These are phyloP conservation scores for Botryobasidium botryosum DNA, from an alignment of 768 basidiomycete genomes.

Conservation along the genomic window DNA sequence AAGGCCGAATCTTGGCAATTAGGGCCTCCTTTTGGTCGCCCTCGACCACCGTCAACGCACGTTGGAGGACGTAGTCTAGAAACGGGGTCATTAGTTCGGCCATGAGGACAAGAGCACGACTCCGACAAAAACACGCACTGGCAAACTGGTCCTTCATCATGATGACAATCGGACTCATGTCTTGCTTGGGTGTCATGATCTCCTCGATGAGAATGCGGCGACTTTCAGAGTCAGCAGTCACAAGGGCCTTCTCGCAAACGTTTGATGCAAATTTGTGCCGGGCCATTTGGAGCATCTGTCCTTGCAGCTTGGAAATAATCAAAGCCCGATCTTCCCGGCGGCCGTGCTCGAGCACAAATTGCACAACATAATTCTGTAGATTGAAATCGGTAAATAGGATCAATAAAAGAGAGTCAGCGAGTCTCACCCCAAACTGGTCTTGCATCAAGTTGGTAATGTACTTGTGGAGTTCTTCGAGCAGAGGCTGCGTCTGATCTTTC, in stretches of 20 bases:
- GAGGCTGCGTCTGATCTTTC: slow-evolving; percentile 41
- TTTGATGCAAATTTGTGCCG: slow-evolving; percentile 92
- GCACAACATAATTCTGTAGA: slow-evolving; percentile 80
- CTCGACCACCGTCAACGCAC: slow-evolving; percentile 50
- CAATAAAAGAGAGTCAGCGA: background rate
- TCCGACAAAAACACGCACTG: slow-evolving; percentile 46
- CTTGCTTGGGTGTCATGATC: slow-evolving; percentile 45
- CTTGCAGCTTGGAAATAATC: slow-evolving; percentile 52
- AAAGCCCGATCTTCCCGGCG: slow-evolving; percentile 44
- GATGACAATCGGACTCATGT: slow-evolving; percentile 46
- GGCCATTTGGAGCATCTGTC: slow-evolving; percentile 63
- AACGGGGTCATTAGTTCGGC: slow-evolving; percentile 4
- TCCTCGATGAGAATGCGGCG: slow-evolving; percentile 64
- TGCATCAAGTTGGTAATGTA: slow-evolving; percentile 59
- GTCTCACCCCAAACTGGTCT: slow-evolving; percentile 75
- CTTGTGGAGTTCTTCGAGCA: slow-evolving; percentile 71
- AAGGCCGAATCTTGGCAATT: slow-evolving; percentile 42
- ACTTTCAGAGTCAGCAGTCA: slow-evolving; percentile 43
- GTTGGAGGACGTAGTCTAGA: slow-evolving; percentile 73
- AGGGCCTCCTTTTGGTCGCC: slow-evolving; percentile 55
- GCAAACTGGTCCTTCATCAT: slow-evolving; percentile 82
- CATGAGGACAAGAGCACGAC: slow-evolving; percentile 6
- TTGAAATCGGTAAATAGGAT: background rate
- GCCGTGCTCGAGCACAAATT: slow-evolving; percentile 79
- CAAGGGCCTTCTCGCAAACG: slow-evolving; percentile 81